These are phyloP conservation scores for Lasiodiplodia sp. DNA, from an alignment of 2,329 filamentous ascomycete genomes.

Conservation along the genomic window DNA sequence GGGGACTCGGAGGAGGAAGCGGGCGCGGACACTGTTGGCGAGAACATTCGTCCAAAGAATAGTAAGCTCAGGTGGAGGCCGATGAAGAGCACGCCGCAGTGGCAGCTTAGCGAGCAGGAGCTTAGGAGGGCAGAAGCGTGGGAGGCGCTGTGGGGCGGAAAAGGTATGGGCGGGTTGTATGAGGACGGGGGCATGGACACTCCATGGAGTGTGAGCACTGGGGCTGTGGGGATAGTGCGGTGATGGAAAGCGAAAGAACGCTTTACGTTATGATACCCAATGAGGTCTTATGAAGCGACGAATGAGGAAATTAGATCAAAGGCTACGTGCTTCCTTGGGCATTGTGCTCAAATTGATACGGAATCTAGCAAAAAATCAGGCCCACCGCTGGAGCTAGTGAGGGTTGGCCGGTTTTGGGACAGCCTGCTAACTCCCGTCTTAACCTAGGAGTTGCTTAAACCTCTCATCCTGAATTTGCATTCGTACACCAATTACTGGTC, in stretches of 20 bases:
- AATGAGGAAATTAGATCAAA: not conserved
- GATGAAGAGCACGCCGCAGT: slow-evolving; percentile 30
- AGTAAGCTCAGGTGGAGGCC: slow-evolving; percentile 27
- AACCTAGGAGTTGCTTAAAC: no score
- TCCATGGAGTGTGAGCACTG: slow-evolving; percentile 21
- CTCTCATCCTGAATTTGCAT: no score
- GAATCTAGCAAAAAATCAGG: not conserved
- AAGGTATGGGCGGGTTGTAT: slow-evolving; percentile 9
- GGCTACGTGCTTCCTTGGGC: not conserved
- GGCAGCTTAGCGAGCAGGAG: slow-evolving; percentile 30
- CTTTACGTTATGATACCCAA: slow-evolving; percentile 17
- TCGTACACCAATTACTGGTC: no score
- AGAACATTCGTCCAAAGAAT: not conserved
- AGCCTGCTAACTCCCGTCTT: no score
- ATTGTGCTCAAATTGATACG: not conserved
- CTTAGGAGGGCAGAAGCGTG: slow-evolving; percentile 22
- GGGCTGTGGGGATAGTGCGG: slow-evolving; percentile 21
- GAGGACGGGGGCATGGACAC: slow-evolving; percentile 12
- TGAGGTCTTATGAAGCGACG: slow-evolving; percentile 17
- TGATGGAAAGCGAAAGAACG: not conserved
- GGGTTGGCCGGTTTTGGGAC: no score
- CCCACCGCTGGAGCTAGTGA: no score
- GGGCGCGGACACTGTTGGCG: not conserved
- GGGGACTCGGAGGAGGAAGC: slow-evolving; percentile 5
- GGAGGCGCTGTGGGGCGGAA: slow-evolving; percentile 25